Base-by-base conservation (phyloP, 768 basidiomycete species). In the Pisolithus marmoratus region DNA sequence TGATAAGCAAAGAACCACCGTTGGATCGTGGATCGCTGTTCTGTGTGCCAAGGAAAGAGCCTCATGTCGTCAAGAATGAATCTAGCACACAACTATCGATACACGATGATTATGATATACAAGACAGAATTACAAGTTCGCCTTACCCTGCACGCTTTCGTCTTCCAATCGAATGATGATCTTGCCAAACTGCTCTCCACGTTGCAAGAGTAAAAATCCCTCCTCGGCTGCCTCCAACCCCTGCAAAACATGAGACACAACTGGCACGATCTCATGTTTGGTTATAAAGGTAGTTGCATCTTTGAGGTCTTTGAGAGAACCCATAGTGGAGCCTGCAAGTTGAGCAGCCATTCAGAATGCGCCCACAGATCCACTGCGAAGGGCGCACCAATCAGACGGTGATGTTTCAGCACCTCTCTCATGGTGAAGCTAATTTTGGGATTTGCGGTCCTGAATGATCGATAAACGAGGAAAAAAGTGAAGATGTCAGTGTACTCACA, bases 171-270 rank as follows among this genome's bases (percentile, higher is more conserved):
- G 76, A 49, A 87, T 67, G 34, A 90, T 81, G 26, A 91, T 79
- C 67, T 91, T 91, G 15, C 90, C 89, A 61, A 90, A 90, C 58
- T 88, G 86, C 14, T 76, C 73, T 15, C 84, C 86, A 4, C 66
- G 69, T 53, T 77, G 75, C 61, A 92, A 70, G 43, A 84, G 67
- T 56, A 82, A 75, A 63, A 92, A 92, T 3, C 87, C 90, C 53
- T 84, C 69, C 58, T 87, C 83, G 5, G 80, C 82, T 3, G 71
- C 66, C 48, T 76, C 78, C 48, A 92, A 72, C 2, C 87, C 87
- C 40, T 82, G 72, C n/a, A 90, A 62, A 24, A 90, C 77, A 54
- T 81, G 75, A 8, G 86, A 84, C 1, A 92, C 79, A 46, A 85
- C 72, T 3, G 90, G 90, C 1, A 80, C 71, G 52, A 94, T 83